Base-by-base conservation (phyloP, 345 rosid genomes). In the Populus davidiana region DNA sequence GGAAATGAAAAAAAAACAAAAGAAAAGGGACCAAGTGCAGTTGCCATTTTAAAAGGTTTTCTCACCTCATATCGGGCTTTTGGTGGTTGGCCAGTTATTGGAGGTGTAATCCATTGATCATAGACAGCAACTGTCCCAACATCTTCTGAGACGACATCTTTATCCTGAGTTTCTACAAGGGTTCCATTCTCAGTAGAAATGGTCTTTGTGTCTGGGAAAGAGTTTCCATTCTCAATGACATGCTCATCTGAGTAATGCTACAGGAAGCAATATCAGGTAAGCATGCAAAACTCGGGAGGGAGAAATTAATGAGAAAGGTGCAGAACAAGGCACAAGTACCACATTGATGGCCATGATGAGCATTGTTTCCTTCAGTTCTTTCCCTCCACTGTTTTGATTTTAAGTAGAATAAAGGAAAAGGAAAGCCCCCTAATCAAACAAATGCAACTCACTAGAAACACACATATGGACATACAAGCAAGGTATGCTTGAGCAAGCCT, bases 61-160 rank as follows among this genome's bases (percentile, higher is more conserved):
- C 29, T 72, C 79, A 94, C 99, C 98, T 96, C 99, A 68, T 96
- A 96, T 70, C 98, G 96, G 74, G 98, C 87, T 86, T 86, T 96
- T 69, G 99, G 99, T 71, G 62, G 81, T 86, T 88, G 95, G 61
- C 99, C 96, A 73, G 91, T 89, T 84, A 85, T 84, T 76, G 89
- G 89, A 77, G 98, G 98, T 65, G 85, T 80, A 83, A 81, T 87
- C 99, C 99, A 96, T 82, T 94, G 94, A 87, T 90, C 98, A 85
- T 92, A 96, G 67, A 92, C 90, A 83, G 83, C 88, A 88, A 92
- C 82, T 64, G 90, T 79, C 90, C 90, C 89, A 71, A 88, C 85
- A 80, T 90, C 91, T 91, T 91, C 99, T 6, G 89, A 91, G 78
- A 94, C 92, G n/a, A 89, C 91, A 82, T 94, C 99, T 85, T 96